phyloP scores from a whole-genome alignment of 139 green algal genomes.

The Volvox africanus region DNA sequence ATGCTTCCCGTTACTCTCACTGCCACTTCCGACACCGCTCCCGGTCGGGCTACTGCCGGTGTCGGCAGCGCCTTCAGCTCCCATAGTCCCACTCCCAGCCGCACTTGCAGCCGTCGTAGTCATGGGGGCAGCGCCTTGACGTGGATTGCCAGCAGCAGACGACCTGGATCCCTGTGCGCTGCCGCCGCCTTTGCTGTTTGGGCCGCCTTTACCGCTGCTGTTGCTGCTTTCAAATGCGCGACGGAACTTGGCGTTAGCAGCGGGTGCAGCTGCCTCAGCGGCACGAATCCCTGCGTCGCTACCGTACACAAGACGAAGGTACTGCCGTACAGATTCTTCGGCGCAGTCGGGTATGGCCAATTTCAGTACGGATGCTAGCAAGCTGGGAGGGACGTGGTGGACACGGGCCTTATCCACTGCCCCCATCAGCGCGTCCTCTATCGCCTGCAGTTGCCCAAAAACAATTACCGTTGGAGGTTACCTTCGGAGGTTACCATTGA shows the following conservation, averaged over 20 bases:
- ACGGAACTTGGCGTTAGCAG: not conserved
- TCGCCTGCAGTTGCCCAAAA: not conserved
- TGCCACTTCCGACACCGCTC: not conserved
- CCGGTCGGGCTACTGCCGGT: not conserved
- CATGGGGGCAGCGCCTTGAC: not conserved
- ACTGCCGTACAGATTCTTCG: slow-evolving; percentile 23
- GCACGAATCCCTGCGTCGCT: not conserved
- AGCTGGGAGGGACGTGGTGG: slow-evolving; percentile 13
- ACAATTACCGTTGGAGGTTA: too few species aligned
- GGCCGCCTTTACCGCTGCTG: not conserved
- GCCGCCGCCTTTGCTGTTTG: not conserved
- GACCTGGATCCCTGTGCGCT: not conserved
- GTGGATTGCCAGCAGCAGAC: not conserved
- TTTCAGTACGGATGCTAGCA: slow-evolving; percentile 4
- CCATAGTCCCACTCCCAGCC: too few species aligned
- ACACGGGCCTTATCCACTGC: not conserved
- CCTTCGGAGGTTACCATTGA: too few species aligned
- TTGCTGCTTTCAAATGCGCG: not conserved
- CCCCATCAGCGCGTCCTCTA: slow-evolving; percentile 34
- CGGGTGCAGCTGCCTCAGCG: slow-evolving; percentile 12
- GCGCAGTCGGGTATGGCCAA: slow-evolving; percentile 14
- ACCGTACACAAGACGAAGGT: slow-evolving; percentile 37
- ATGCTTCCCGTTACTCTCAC: not conserved
- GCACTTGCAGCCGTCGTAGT: not conserved
- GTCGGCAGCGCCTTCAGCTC: not conserved